phyloP scores from a whole-genome alignment of 2,329 filamentous ascomycete genomes.

The Cladophialophora exuberans region DNA sequence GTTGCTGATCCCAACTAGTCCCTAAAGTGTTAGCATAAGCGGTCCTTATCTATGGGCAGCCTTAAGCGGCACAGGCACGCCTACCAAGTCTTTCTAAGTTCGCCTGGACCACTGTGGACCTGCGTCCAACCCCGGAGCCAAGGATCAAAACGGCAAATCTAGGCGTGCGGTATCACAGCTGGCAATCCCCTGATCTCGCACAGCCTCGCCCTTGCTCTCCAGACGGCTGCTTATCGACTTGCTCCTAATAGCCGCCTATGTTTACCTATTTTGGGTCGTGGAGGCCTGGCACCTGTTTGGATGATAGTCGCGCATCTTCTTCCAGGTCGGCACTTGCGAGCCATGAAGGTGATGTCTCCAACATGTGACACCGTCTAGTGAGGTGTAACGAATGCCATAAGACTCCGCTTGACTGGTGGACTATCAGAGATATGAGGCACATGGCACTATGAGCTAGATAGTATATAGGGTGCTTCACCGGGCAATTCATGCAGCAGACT shows the following conservation, averaged over 20 bases:
- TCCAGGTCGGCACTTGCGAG: slow-evolving; percentile 2
- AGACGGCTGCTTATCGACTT: neutral
- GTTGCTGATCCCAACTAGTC: slow-evolving; percentile 8
- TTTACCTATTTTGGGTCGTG: slow-evolving; percentile 12
- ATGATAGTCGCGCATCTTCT: neutral
- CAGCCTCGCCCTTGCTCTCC: neutral
- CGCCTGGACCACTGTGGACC: neutral
- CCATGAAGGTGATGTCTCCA: too few species aligned
- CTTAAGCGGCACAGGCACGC: neutral
- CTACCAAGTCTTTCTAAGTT: neutral
- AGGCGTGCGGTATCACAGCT: slow-evolving; percentile 4
- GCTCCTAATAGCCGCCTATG: slow-evolving; percentile 5
- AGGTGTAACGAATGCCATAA: too few species aligned
- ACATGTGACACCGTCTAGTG: too few species aligned
- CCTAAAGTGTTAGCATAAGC: slow-evolving; percentile 20
- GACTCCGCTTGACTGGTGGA: too few species aligned
- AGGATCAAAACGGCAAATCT: slow-evolving; percentile 4
- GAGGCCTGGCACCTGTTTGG: slow-evolving; percentile 1
- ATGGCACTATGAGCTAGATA: too few species aligned
- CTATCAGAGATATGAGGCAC: too few species aligned
- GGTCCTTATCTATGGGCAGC: slow-evolving; percentile 6
- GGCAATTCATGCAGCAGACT: too few species aligned
- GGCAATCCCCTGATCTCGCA: neutral
- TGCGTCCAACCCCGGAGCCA: too few species aligned
- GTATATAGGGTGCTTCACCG: too few species aligned